These are phyloP conservation scores for Saitoella complicata DNA, from an alignment of 805 yeast genomes.

Conservation along the genomic window DNA sequence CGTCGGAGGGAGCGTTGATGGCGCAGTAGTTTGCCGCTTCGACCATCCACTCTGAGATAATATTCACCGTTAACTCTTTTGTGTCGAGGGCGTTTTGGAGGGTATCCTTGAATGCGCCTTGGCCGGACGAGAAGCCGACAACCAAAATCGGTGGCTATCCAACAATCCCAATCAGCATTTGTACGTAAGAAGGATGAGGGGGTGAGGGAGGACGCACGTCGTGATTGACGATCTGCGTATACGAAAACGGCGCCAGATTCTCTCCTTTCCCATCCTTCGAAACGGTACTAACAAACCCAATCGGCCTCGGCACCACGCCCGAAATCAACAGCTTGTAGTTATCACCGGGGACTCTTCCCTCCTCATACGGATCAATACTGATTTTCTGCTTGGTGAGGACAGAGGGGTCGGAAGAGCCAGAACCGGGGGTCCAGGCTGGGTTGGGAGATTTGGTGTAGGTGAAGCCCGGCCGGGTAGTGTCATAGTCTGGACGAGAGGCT, in stretches of 20 bases:
- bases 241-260: slow-evolving; percentile 50
- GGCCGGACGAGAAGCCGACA: slow-evolving; percentile 29
- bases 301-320: slow-evolving; percentile 41
- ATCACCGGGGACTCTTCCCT: slow-evolving; percentile 25
- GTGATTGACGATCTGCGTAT: slow-evolving; percentile 29
- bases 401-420: slow-evolving; percentile 30
- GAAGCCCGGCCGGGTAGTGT: slow-evolving; percentile 13
- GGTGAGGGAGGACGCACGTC: slow-evolving; percentile 31
- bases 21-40: slow-evolving; percentile 45
- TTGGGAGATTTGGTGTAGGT: slow-evolving; percentile 26
- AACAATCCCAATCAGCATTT: no score
- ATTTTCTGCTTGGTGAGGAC: slow-evolving; percentile 28
- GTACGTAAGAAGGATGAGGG: no score
- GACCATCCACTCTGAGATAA: slow-evolving; percentile 45
- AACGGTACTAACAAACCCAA: slow-evolving; percentile 39
- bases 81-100: slow-evolving; percentile 33
- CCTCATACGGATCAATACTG: slow-evolving; percentile 31
- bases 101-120: slow-evolving; percentile 32
- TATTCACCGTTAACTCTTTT: slow-evolving; percentile 37
- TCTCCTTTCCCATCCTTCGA: slow-evolving; percentile 24
- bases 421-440: slow-evolving; percentile 30
- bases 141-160: slow-evolving; percentile 47
- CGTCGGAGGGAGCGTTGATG: slow-evolving; percentile 31
- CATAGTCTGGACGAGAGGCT: slow-evolving; percentile 14
- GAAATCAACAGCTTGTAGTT: slow-evolving; percentile 37